Base-by-base conservation (phyloP, 2,329 filamentous ascomycete species). In the Pseudomassariella vexata region DNA sequence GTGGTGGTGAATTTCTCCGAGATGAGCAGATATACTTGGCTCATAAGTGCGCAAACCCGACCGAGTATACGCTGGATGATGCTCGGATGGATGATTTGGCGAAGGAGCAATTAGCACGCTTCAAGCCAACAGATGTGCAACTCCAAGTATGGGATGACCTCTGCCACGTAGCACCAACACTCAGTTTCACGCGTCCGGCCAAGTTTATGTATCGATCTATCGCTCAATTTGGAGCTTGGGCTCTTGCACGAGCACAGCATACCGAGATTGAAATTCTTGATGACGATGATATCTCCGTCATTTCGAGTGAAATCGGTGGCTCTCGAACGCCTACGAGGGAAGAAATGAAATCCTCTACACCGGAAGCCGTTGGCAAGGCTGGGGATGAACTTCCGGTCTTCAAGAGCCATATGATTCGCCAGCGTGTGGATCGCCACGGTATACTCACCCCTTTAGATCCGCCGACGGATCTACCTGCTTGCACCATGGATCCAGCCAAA, bases 1-100 rank as follows among this genome's bases (percentile, higher is more conserved):
- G 90, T 4, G 89, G 90, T 5, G 89, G 85, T 1, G 92, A 98
- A 55, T 72, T 94, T 30, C 68, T 98, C 12, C 78, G 87, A 9
- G 92, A 98, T 48, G 92, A 98, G 58, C 92, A 96, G 52, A 85
- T 96, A 32, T 95, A 94, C 42, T 52, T 96, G 10, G 92, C 90
- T 0, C 92, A 98, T 58, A 96, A 96, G 59, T 89, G 86, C 24
- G 89, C 92, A 9, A 79, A 94, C 43, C 92, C 92, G 0, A 55
- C 70, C 16, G 74, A 76, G 37, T 96, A 94, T 47, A 73, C 82
- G 1, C 85, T 85, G 0, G 68, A 73, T 1, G 70, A 82, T 22
- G 66, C 66, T 0, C 68, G 76, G 25, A 63, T 92, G 38, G 68
- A 80, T 20, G 73, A 81, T 22, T 66, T 71, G 37, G 79, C 81